Evolutionary conservation across 2,329 filamentous ascomycete genomes (phyloP), one percentile per base, ranked within the genome.

Genomic region (Davidsoniella australis): DNA sequence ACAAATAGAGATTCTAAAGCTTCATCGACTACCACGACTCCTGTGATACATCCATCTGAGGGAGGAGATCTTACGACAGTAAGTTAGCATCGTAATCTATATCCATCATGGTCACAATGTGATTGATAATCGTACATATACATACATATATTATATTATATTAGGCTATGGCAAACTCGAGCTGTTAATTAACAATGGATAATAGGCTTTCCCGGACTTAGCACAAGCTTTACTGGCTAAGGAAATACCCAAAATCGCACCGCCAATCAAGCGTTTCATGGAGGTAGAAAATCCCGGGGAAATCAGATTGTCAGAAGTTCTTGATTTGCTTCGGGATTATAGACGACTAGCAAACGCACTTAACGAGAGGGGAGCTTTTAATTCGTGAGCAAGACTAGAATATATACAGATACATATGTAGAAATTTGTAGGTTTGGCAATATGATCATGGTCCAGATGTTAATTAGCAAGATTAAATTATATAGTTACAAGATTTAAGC

Each of bases 261-360:
- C 81, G 23, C 82, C 83, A 0, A 78, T 80, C 55, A 75, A 78
- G 61, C 75, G 78, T 46, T 88, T 88, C 61, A 72, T 88, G 66
- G 80, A 85, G 56, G 62, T 82, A 50, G 71, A 82, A 57, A 79
- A 79, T 59, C 78, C 80, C 0, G 73, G 73, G 0, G 83, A 89
- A 43, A 67, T 89, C 24, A 78, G 71, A 49, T 66, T 89, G 23
- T 75, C 77, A n/a, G 85, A 89, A 57, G 78, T 89, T 16, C 64
- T 81, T 20, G 75, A 82, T 50, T 65, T 89, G 45, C 63, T 89
- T 18, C 71, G 76, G 49, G 84, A 89, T 61, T 89, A 89, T 58
- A 75, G 83, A 57, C 69, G 84, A 48, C 64, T 89, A 43, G 82
- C 82, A 0, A 69, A 69, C 24, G 75, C 74, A 7, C 61, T 88